These are phyloP conservation scores for Persicaria tinctoria DNA, from an alignment of 148 eudicot genomes.

Conservation along the genomic window DNA sequence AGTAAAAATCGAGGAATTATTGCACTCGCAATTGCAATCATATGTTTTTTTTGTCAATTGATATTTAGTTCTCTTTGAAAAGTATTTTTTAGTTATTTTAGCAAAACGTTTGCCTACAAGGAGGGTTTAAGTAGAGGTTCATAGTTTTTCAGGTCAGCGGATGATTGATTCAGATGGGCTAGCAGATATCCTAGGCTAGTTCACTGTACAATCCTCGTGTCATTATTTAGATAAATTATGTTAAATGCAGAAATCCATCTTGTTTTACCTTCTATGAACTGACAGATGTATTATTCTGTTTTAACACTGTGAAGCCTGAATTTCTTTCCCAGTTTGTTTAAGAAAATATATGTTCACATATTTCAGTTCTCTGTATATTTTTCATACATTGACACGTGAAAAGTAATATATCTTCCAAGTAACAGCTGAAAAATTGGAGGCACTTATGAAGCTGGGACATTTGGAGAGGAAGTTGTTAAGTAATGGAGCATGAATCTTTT, in stretches of 20 bases:
- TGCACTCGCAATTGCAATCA: not conserved
- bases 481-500: conserved; percentile 49
- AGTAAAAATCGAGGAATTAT: not conserved
- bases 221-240: not conserved
- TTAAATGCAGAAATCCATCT: not conserved
- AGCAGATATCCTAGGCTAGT: not conserved
- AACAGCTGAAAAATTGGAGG: conserved; percentile 79
- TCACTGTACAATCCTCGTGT: not conserved
- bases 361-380: not conserved
- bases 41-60: not conserved
- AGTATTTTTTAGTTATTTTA: not conserved
- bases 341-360: not conserved
- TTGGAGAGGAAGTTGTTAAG: conserved; percentile 56
- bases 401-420: conserved; percentile 37
- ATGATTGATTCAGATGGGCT: not conserved
- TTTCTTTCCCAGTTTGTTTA: not conserved
- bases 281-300: not conserved
- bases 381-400: not conserved
- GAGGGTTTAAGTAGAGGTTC: not conserved
- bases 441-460: conserved; percentile 82
- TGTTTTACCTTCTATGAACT: not conserved
- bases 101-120: not conserved
- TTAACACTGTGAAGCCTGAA: not conserved
- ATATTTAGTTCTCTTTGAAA: not conserved
- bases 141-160: not conserved